Evolutionary conservation across 2,329 filamentous ascomycete species (phyloP).

Genomic region (Diaporthe australafricana): DNA sequence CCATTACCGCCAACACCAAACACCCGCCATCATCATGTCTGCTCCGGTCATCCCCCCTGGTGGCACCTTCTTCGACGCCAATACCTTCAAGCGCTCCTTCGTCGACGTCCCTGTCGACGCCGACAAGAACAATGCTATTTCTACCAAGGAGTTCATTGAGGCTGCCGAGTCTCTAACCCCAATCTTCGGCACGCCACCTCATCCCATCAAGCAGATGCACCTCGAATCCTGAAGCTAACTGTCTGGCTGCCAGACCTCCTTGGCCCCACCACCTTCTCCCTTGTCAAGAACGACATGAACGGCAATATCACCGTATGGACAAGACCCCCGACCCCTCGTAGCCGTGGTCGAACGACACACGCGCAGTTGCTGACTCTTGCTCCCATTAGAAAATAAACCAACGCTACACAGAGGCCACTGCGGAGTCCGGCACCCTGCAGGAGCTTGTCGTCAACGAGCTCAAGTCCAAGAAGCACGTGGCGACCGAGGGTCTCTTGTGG

Average conservation of each 20-base stretch:
- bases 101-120: constrained; percentile 81
- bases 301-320: constrained; percentile 86
- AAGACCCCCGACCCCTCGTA: constrained; percentile 6
- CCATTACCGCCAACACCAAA: not conserved
- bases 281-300: constrained; percentile 90
- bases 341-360: not conserved
- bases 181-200: constrained; percentile 77
- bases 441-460: constrained; percentile 87
- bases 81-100: constrained; percentile 84
- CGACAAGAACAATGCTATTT: constrained; percentile 80
- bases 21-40: constrained; percentile 59
- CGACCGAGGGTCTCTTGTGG: constrained; percentile 93
- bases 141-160: constrained; percentile 89
- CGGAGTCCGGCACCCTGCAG: constrained; percentile 86
- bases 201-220: not conserved
- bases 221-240: constrained; percentile 30
- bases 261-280: constrained; percentile 81
- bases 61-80: constrained; percentile 81
- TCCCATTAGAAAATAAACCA: constrained; percentile 83
- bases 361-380: not conserved
- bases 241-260: constrained; percentile 64
- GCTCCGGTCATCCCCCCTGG: constrained; percentile 66
- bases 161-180: constrained; percentile 88
- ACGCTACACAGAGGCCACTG: constrained; percentile 81
- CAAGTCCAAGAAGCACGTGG: constrained; percentile 87